phyloP scores from a whole-genome alignment of 345 rosid genomes.

The Salix suchowensis region DNA sequence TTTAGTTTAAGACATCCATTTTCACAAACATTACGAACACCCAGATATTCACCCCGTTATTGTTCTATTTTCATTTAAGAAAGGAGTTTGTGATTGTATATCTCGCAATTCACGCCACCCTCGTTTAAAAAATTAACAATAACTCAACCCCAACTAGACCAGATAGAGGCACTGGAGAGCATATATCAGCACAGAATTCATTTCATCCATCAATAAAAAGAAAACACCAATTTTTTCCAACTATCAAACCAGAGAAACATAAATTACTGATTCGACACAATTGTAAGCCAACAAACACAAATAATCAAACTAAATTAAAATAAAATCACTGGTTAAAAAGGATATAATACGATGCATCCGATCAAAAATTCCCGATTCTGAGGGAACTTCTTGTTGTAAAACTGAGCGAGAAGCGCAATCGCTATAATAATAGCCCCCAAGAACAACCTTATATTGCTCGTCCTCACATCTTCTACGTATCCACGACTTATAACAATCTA shows the following conservation, averaged over 20 bases:
- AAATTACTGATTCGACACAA: neutral
- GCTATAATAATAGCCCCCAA: slow-evolving; percentile 62
- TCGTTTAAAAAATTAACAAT: neutral
- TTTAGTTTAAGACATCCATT: neutral
- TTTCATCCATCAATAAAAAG: neutral
- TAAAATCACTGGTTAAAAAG: slow-evolving; percentile 25
- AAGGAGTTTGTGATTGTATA: neutral
- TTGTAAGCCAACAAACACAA: slow-evolving; percentile 4
- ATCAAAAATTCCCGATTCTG: slow-evolving; percentile 83
- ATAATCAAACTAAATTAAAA: neutral
- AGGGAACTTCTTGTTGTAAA: slow-evolving; percentile 97
- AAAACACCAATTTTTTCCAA: neutral
- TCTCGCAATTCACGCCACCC: neutral
- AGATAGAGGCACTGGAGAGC: neutral
- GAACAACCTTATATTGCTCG: slow-evolving; percentile 73
- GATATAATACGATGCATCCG: slow-evolving; percentile 89
- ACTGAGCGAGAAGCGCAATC: slow-evolving; percentile 90
- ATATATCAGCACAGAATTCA: neutral
- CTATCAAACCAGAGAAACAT: neutral
- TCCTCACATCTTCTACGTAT: slow-evolving; percentile 73
- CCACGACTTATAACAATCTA: slow-evolving; percentile 84
- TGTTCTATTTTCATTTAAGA: neutral
- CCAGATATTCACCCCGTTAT: neutral
- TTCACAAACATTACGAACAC: neutral
- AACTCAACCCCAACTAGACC: neutral